A percentile compares a stretch with the other conserved stretches of the same genome.
These are phyloP conservation scores for Ganoderma resinaceum DNA, from an alignment of 1,284 basidiomycete species.

Conservation along the genomic window DNA sequence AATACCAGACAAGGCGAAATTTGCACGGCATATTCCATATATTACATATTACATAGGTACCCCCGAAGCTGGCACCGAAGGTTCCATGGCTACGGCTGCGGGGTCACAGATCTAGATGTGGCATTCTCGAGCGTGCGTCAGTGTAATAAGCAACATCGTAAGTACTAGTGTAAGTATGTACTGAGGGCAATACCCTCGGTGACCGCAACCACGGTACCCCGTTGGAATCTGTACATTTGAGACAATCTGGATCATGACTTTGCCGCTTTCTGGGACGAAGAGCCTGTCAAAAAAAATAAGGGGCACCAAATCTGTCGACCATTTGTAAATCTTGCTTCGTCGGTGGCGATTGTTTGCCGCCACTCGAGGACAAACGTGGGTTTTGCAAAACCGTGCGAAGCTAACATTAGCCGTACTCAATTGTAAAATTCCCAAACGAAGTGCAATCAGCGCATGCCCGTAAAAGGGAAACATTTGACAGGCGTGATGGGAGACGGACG, in stretches of 20 bases:
- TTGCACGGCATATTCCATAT: background rate
- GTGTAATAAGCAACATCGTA: background rate
- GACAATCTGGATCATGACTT: no score
- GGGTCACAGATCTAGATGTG: background rate
- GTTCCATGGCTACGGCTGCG: conserved; percentile 1
- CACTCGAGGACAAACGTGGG: background rate
- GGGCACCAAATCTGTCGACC: background rate
- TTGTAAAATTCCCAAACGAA: no score
- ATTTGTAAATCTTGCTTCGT: background rate
- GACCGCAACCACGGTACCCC: no score
- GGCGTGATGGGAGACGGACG: no score
- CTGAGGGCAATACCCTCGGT: no score
- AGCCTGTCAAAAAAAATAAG: background rate
- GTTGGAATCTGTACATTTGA: no score
- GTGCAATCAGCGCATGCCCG: no score
- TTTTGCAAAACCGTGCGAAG: background rate
- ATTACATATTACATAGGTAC: background rate
- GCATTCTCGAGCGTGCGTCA: background rate
- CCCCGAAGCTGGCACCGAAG: background rate
- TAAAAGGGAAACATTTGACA: no score
- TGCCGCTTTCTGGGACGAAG: no score
- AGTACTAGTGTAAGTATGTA: no score
- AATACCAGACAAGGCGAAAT: background rate
- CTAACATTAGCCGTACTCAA: no score
- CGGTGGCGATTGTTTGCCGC: background rate